These are phyloP conservation scores for Blastobotrys serpentis DNA, from an alignment of 1,139 yeast species.

Conservation along the genomic window DNA sequence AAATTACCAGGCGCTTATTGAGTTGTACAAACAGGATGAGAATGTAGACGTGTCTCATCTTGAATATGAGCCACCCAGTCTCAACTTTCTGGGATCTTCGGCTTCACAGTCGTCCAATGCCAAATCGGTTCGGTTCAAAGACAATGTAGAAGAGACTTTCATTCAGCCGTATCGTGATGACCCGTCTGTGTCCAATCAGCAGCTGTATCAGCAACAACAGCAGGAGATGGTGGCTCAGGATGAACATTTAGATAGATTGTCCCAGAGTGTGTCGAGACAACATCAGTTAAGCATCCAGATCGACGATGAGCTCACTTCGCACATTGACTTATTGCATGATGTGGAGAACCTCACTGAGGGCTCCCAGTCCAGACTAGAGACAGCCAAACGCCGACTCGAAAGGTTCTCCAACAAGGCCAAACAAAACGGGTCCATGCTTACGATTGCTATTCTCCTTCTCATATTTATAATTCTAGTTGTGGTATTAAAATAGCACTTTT, in stretches of 20 bases:
- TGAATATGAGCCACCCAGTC: conserved; percentile 15
- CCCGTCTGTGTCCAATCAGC: conserved; percentile 33
- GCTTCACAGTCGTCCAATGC: conserved; percentile 15
- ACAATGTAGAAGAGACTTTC: conserved; percentile 33
- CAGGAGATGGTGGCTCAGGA: conserved; percentile 64
- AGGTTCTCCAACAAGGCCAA: conserved; percentile 56
- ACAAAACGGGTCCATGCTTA: conserved; percentile 71
- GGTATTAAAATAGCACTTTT: conserved; percentile 59
- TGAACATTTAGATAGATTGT: conserved; percentile 54
- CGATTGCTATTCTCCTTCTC: conserved; percentile 62
- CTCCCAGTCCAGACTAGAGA: conserved; percentile 50
- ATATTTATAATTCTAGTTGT: conserved; percentile 58
- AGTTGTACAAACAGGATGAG: conserved; percentile 21
- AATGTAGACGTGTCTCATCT: conserved; percentile 18
- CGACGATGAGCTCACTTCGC: conserved; percentile 66
- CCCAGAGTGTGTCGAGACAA: conserved; percentile 63
- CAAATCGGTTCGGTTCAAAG: conserved; percentile 42
- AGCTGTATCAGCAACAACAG: conserved; percentile 63
- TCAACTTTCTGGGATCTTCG: conserved; percentile 6
- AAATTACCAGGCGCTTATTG: conserved; percentile 17
- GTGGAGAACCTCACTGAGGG: conserved; percentile 65
- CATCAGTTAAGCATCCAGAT: conserved; percentile 63
- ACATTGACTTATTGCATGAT: conserved; percentile 66
- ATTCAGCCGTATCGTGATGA: conserved; percentile 50
- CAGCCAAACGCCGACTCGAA: conserved; percentile 55